Evolutionary conservation across 768 basidiomycete species (phyloP), one percentile per base, ranked within the genome.

Genomic region (Rhodotorula toruloides): DNA sequence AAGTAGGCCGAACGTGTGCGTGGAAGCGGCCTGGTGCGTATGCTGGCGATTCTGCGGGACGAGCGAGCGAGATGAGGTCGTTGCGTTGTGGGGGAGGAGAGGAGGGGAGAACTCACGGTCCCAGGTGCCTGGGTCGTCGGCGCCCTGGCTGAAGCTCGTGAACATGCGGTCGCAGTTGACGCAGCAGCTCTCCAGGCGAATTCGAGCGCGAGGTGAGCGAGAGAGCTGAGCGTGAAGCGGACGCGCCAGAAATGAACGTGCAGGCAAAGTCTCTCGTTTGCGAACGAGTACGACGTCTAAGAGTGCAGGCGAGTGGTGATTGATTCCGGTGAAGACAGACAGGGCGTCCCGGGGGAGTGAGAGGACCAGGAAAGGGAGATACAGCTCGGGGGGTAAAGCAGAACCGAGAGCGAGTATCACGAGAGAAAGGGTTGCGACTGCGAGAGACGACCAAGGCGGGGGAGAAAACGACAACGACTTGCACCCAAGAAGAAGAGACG

Each of bases 1-100:
- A 22, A 3, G 65, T 39, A 1, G 70, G 47, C 0, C 40, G 39
- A 0, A 36, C 58, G 27, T 68, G 66, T 1, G 72, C 72, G 54
- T 67, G 66, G 36, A 68, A 73, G 14, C 72, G 66, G 0, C 72
- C 72, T 1, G 72, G 68, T 14, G 36, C 57, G 53, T 68, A 73
- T 0, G 40, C 22, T 2, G 72, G 63, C 17, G 29, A 29, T 13
- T 60, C 58, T 58, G 46, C 0, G 13, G 11, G n/a, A 32, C 21
- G 27, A 25, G 34, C 9, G 10, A 25, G 43, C 27, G 27, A 27
- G 11, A 17, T n/a, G n/a, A n/a, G n/a, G n/a, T n/a, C n/a, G 6
- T 21, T 19, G 29, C 32, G 31, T 10, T 21, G 43, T 27, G 53
- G 39, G 27, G 48, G 47, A 52, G 6, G 32, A 0, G 54, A 32